A percentile compares a stretch with the other conserved stretches of the same genome.
phyloP scores from a whole-genome alignment of 108 stramenopile species.

The Nannochloropsis granulata region DNA sequence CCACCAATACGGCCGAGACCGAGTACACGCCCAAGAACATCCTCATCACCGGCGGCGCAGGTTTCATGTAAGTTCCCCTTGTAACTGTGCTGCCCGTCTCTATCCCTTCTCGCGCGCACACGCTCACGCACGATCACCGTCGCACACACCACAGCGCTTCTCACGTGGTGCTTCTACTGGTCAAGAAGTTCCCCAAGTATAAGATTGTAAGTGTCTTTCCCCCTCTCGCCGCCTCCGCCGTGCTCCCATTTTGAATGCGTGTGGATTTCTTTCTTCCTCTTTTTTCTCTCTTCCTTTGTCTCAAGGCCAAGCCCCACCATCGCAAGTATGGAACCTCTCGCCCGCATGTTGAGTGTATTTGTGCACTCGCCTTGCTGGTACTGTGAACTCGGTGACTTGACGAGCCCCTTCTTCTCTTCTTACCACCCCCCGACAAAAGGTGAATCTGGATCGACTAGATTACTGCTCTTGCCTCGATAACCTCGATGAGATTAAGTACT shows the following conservation, averaged over 20 bases:
- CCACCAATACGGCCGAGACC: background rate
- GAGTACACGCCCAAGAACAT: conserved; percentile 74
- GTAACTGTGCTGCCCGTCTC: background rate
- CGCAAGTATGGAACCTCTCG: too few relatives aligned
- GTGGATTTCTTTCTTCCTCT: background rate
- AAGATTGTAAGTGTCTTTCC: conserved; percentile 47
- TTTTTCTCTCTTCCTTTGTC: background rate
- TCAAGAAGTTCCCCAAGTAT: conserved; percentile 87
- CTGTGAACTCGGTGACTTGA: too few relatives aligned
- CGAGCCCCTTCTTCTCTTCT: too few relatives aligned
- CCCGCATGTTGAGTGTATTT: too few relatives aligned
- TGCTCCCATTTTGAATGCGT: too few relatives aligned
- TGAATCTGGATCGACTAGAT: conserved; percentile 88
- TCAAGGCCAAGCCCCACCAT: too few relatives aligned
- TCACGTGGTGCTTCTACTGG: conserved; percentile 81
- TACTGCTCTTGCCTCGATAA: conserved; percentile 95
- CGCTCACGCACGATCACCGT: background rate
- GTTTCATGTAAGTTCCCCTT: conserved; percentile 31
- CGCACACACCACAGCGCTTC: conserved; percentile 55
- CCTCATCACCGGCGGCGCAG: conserved; percentile 86
- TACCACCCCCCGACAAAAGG: background rate
- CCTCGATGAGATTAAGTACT: conserved; percentile 47
- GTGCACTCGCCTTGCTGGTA: too few relatives aligned
- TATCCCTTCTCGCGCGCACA: background rate
- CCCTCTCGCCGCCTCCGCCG: too few relatives aligned